Evolutionary conservation across 2,329 filamentous ascomycete species (phyloP), one percentile per base, ranked within the genome.

Genomic region (Aspergillus glaucus): DNA sequence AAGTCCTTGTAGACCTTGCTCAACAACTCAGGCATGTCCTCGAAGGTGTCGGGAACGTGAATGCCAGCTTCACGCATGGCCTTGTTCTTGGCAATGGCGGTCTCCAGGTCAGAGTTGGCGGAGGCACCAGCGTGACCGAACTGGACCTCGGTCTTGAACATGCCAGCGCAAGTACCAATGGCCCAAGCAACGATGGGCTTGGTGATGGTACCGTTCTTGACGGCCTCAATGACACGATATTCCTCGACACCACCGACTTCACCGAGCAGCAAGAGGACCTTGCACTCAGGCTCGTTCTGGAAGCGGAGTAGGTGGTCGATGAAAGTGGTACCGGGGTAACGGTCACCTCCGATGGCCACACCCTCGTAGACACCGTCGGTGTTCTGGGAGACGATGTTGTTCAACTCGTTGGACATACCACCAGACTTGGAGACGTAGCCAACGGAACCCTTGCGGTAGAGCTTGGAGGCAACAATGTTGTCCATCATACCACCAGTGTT

Each of bases 401-500:
- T 98, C 67, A 98, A 79, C 80, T 98, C 93, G 82, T 98, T 98
- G 75, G 93, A 97, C 93, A 98, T 98, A 78, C 93, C 93, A 70
- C 93, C 93, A 51, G 93, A 98, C 82, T 98, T 98, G 81, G 92
- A 97, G 75, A 98, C 93, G 75, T 98, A 98, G 64, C 89, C 93
- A 60, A 98, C 91, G 62, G 93, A 97, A 64, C 93, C 93, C 78
- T 93, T 93, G 76, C 93, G 92, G 85, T 98, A 98, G 54, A 98
- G 88, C 85, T 98, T 98, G 72, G 93, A 97, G 62, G 93, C 90
- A 57, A 98, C 93, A 66, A 98, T 98, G 84, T 98, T 98, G 83
- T 98, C 93, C 93, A 98, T 98, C 93, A 98, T 98, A 75, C 93
- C 93, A 82, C 93, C 93, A 65, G 93, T 98, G 83, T 98, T 98